Base-by-base conservation (phyloP, 192 early-diverging fungal genomes). In the Entophlyctis helioformis region DNA sequence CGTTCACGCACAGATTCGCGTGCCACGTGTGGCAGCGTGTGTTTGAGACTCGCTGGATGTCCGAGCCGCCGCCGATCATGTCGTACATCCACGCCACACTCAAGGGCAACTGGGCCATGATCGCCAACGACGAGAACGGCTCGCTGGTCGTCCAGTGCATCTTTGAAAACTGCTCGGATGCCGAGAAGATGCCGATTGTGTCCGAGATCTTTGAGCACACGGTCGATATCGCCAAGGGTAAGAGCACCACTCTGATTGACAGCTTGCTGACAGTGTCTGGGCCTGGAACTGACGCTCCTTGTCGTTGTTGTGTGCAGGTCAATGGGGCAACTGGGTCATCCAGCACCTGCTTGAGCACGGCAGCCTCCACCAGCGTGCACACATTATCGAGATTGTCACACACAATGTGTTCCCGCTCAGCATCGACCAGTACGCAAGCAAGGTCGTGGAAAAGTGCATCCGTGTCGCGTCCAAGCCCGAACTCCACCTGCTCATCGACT, bases 301-400 rank as follows among this genome's bases (percentile, higher is more conserved):
- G n/a, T n/a, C n/a, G n/a, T n/a, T n/a, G n/a, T n/a, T n/a, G n/a
- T n/a, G n/a, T n/a, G n/a, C 29, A 61, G 71, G 83, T 11, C 83
- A 85, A 53, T 85, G 83, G 83, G 83, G 83, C 13, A 85, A 85
- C 56, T 85, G 83, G 83, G 83, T 85, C 2, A 82, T 83, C 37
- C 83, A 85, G 41, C 83, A 85, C 50, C 59, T 85, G 1, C 60
- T 85, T 5, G 83, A 85, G 46, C 73, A 85, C 41, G 73, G 75
- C 1, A 32, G 55, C 5, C 59, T 58, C 0, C 36, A 34, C 6
- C 80, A 85, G 44, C 63, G 76, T n/a, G 63, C 71, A 11, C 66
- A 65, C 32, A 64, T 74, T 37, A 49, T 69, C 19, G 60, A 63
- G 42, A 53, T 67, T 12, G 56, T 74, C 24, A 48, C 56, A 10